Evolutionary conservation across 1,284 basidiomycete genomes (phyloP), one percentile per base, ranked within the genome.

Genomic region (Veloboletus limbatus): DNA sequence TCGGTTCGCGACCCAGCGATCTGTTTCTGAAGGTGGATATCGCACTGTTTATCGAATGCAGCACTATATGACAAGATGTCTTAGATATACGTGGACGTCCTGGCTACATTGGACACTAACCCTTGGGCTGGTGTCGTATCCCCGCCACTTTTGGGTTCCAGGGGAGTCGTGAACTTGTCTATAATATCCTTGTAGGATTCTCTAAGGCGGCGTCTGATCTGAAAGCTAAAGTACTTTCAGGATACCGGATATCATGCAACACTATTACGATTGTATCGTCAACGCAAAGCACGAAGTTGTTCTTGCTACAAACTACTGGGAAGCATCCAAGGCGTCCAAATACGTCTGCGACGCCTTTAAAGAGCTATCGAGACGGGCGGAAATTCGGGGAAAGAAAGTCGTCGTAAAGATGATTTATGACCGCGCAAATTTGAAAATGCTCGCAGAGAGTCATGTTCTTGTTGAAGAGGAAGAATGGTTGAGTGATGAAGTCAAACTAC

Each of bases 361-460:
- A 16, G 78, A 82, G 48, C 69, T 87, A 11, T 80, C 78, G 11
- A 70, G 66, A 30, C 64, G 76, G 10, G 66, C 72, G 6, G 72
- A 75, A 54, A 68, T 70, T 31, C 69, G 72, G 3, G 70, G 72
- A 1, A 65, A 59, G 41, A 77, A 73, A 53, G 72, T 82, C n/a
- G 70, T 85, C 37, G 69, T 79, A 45, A 78, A 79, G 56, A 62
- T 87, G 57, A 78, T 85, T 58, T 87, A 85, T 64, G 84, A 87
- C 57, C 74, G 84, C 53, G 85, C 84, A 2, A 78, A 74, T 37
- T 68, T 76, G 52, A 75, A 77, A 59, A 81, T 82, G 63, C 56
- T 80, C 20, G 57, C 70, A 52, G 77, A 82, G 49, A 75, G 78
- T 37, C 85, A 85, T 52, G 70, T 78, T 9, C 55, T 67, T 3